Percentiles rank a stretch among this genome's conserved stretches.
phyloP scores from a whole-genome alignment of 1,284 basidiomycete species.

The Trichosporon coremiiforme region DNA sequence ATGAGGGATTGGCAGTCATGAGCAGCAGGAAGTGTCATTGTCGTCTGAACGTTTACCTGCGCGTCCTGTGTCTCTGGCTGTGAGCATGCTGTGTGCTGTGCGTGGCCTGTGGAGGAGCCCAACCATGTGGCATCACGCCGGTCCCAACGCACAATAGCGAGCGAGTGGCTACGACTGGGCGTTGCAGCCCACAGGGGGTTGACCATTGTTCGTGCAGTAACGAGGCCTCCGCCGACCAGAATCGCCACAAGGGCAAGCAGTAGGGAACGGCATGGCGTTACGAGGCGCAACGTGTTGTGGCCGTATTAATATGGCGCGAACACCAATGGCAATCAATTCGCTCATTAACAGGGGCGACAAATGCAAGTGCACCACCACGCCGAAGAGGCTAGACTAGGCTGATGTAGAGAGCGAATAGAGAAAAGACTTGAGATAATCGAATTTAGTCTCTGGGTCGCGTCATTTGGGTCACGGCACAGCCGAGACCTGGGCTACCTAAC shows the following conservation, averaged over 20 bases:
- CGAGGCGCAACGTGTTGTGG: background rate
- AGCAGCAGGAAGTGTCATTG: background rate
- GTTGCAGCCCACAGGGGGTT: background rate
- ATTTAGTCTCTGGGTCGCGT: slow-evolving; percentile 3
- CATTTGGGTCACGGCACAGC: background rate
- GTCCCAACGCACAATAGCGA: background rate
- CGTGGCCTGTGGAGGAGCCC: background rate
- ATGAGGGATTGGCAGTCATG: background rate
- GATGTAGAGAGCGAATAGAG: background rate
- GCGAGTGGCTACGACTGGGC: background rate
- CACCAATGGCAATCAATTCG: background rate
- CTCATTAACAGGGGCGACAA: background rate
- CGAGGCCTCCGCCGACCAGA: background rate
- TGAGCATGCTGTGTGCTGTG: background rate
- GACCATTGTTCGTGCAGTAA: background rate
- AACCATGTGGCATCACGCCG: background rate
- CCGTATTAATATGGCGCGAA: background rate
- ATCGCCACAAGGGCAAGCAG: background rate
- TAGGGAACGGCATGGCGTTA: background rate
- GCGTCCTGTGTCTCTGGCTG: background rate
- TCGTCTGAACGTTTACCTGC: background rate
- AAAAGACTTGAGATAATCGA: background rate
- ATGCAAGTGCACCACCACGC: too few species aligned
- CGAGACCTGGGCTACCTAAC: background rate
- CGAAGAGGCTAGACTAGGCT: background rate